Evolutionary conservation across 75 land plant species (phyloP), one percentile per base, ranked within the genome.

Genomic region (Chamaecyparis obtusa): DNA sequence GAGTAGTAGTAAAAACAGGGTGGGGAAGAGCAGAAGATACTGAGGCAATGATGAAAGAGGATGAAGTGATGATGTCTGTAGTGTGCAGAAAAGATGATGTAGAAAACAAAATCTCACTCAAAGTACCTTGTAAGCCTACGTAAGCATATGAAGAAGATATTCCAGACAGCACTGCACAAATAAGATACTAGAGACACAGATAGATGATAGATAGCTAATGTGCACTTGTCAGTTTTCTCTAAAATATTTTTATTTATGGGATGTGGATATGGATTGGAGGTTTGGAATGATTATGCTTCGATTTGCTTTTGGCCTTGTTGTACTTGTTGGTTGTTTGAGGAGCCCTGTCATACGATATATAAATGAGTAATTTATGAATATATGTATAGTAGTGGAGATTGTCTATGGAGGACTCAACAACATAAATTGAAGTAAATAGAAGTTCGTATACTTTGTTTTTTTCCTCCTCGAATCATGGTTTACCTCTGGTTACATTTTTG

Each of bases 61-160:
- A 80, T 24, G 83, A 48, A 80, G 46, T 80, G 83, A 44, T 80
- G 83, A 80, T 80, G 83, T 80, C 9, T 80, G 51, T 80, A 80
- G n/a, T 44, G 80, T 77, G 80, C 43, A 77, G 80, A 39, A 24
- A 51, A 77, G 83, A 80, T 80, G 83, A 44, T 80, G 83, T 80
- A 80, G 83, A 80, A 80, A 80, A 80, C 83, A 80, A 80, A 80
- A 80, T 80, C 83, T 80, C 48, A 80, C 83, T 80, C 83, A 80
- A 44, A 80, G 48, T 80, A 80, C 51, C 83, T 37, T 80, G 83
- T 44, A 80, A 80, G 83, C 83, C 48, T 80, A 80, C 48, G 83
- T 80, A 80, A 80, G 83, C 83, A 43, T 16, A 10, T 44, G 83
- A 44, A 80, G 83, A 44, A 80, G 83, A 44, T 80, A 80, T 80